Evolutionary conservation across 371 early-diverging fungal species (phyloP), one percentile per base, ranked within the genome.

Genomic region (Apophysomyces variabilis): DNA sequence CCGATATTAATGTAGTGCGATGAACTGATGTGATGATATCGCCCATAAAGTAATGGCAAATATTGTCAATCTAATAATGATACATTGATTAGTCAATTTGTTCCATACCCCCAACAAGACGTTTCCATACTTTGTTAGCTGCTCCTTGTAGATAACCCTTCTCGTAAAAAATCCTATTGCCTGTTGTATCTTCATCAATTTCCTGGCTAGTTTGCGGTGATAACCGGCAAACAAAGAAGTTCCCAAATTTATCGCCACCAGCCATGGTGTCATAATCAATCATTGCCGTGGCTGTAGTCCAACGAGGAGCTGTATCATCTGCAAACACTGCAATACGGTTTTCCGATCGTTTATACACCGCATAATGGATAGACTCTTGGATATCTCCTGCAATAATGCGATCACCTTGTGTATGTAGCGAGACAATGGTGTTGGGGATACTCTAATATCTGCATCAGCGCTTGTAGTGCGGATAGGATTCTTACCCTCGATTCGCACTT

Each of bases 181-280:
- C 96, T 4, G 94, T 89, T 1, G 92, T 90, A 65, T 96, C 99
- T 43, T 93, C 92, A 57, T 96, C 96, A 39, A 96, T 74, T 61
- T 92, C 92, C 50, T 89, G 80, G 36, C 85, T 85, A 8, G 82
- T 70, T 14, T 84, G 83, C 18, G 72, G 66, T 0, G 95, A 90
- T 58, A 95, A 74, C 43, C 98, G 89, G 61, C 89, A 69, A 12
- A 95, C 90, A 67, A 88, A 90, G 39, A 99, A 77, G 66, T 95
- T 96, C 36, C 99, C 99, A 84, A 98, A 98, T 77, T 96, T 96
- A 85, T 99, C 99, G 11, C 93, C 97, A 26, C 89, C 93, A 1
- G 89, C 95, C 0, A 96, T 86, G 5, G 99, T 98, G 68, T 97
- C 94, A 68, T 95, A 95, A 75, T 97, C 98, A 16, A 97, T 70